These are phyloP conservation scores for Bryoerythrophyllum caledonicum DNA, from an alignment of 225 moss, liverwort and hornwort species.

Conservation along the genomic window DNA sequence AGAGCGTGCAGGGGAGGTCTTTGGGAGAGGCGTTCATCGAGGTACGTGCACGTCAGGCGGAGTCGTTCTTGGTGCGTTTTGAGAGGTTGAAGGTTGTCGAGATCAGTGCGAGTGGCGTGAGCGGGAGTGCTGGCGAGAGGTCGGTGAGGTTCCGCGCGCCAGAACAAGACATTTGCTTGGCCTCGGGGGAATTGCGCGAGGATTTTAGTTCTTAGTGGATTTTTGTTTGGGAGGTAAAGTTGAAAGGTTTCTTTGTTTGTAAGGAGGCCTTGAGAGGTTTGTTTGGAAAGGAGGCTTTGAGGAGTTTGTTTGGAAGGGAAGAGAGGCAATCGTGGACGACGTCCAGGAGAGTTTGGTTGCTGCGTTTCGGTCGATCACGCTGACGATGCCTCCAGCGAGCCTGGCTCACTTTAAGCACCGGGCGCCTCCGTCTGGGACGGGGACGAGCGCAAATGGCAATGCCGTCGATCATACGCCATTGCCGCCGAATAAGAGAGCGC, in stretches of 20 bases:
- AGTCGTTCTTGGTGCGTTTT: no score
- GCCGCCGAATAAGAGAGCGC: constrained; percentile 9
- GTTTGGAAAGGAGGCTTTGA: no score
- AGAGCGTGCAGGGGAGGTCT: no score
- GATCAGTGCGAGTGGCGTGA: no score
- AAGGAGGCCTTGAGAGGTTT: no score
- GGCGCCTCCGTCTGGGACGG: not conserved
- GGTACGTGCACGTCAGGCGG: no score
- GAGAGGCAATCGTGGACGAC: not conserved
- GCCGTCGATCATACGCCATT: not conserved
- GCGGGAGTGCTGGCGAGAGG: no score
- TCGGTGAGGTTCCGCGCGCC: no score
- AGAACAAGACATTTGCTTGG: not conserved
- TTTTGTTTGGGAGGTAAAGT: no score
- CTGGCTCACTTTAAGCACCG: not conserved
- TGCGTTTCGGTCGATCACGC: not conserved
- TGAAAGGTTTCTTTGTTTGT: no score
- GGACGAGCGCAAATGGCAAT: not conserved
- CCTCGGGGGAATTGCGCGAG: not conserved
- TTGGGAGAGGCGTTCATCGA: no score
- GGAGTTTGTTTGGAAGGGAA: not conserved
- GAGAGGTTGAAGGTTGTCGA: no score
- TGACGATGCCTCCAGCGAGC: constrained; percentile 6
- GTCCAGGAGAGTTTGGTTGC: not conserved
- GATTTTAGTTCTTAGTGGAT: not conserved